Evolutionary conservation across 257 asterid genomes (phyloP), one percentile per base, ranked within the genome.

Genomic region (Plantago elongata): DNA sequence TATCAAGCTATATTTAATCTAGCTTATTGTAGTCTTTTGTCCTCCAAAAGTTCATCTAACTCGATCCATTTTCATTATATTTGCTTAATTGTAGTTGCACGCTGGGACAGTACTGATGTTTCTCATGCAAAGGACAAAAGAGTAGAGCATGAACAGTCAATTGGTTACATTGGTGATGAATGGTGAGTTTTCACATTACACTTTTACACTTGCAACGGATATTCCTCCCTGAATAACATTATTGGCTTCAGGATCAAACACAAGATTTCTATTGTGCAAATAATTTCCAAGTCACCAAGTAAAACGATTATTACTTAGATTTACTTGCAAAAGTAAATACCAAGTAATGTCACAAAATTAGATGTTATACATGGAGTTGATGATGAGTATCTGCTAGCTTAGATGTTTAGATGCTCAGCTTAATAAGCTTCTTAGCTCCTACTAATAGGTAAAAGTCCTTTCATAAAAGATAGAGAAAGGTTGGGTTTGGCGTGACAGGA

Each of bases 121-220:
- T 69, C 78, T 54, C 57, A 63, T 63, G 63, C 81, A 17, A 79
- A 77, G 67, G 48, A 78, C 54, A 67, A 51, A 55, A 67, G 64
- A 13, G 65, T 29, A 13, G 72, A 64, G 72, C 47, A 67, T 51
- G 62, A 68, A 45, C 76, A 60, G 65, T 17, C 30, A 52, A 87
- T 93, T 54, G 99, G 99, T 66, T 78, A 89, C 68, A 37, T 87
- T 67, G 96, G 87, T 30, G 95, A 87, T 63, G 97, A 83, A 64
- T 89, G 99, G 99, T 89, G 69, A 82, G 96, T 74, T 29, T 17
- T 45, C 51, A 38, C 49, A 8, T 22, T 34, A 34, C 40, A 37
- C 29, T 45, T 29, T 47, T 54, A 13, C 52, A 5, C 40, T 34
- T 34, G 5, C 8, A 34, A 34, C 4, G 40, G 37, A 14, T 57